Percentiles rank a stretch among this genome's conserved stretches.
These are phyloP conservation scores for Diaporthe longicolla DNA, from an alignment of 2,329 filamentous ascomycete genomes.

Conservation along the genomic window DNA sequence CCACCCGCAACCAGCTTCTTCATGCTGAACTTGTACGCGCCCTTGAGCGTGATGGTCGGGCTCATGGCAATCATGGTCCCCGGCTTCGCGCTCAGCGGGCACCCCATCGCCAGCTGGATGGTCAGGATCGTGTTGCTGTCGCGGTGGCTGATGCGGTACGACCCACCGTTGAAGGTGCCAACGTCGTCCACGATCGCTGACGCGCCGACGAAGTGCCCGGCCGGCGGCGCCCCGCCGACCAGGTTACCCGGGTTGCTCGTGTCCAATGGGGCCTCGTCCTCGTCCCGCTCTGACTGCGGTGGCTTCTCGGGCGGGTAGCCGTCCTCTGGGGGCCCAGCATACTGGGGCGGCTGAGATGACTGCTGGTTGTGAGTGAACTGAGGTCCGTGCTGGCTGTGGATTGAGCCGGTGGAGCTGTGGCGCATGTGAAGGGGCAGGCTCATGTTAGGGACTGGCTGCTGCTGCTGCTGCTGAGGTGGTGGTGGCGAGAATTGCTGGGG, in stretches of 20 bases:
- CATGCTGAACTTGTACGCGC: constrained; percentile 85
- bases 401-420: constrained; percentile 47
- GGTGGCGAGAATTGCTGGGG: constrained; percentile 48
- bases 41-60: constrained; percentile 86
- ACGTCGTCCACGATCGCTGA: constrained; percentile 81
- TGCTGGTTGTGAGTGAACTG: constrained; percentile 43
- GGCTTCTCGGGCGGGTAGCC: constrained; percentile 49
- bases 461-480: constrained; percentile 46
- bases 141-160: constrained; percentile 92
- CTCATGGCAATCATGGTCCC: constrained; percentile 96
- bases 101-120: constrained; percentile 89
- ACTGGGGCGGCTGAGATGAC: constrained; percentile 50
- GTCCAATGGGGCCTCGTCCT: constrained; percentile 48
- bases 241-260: constrained; percentile 52
- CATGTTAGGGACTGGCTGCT: constrained; percentile 49
- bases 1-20: constrained; percentile 92
- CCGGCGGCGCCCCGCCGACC: constrained; percentile 56
- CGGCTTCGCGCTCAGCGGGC: constrained; percentile 84
- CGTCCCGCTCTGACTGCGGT: constrained; percentile 41
- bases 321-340: constrained; percentile 47
- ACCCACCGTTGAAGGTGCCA: constrained; percentile 97
- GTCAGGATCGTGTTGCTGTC: constrained; percentile 93
- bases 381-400: constrained; percentile 38
- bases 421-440: constrained; percentile 56
- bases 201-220: constrained; percentile 74